Conservation (phyloP, 192 early-diverging fungal species). For the Coemansia sp. region DNA sequence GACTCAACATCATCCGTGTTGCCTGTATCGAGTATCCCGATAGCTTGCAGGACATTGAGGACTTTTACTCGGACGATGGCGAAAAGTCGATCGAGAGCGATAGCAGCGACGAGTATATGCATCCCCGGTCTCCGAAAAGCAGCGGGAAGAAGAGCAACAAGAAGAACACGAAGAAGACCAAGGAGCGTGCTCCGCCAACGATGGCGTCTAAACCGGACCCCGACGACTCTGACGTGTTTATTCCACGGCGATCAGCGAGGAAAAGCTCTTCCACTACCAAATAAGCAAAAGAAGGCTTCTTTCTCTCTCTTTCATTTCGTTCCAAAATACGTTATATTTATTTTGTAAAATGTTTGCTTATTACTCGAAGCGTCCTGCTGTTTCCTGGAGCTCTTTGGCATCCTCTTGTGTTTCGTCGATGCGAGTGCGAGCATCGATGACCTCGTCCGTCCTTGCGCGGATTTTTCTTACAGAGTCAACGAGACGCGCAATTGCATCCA, state of each 20-base stretch:
- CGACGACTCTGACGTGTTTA: conserved; percentile 2
- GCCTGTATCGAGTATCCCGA: conserved; percentile 38
- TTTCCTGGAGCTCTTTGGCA: conserved; percentile 6
- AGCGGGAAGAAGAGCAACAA: not conserved
- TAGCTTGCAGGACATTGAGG: not conserved
- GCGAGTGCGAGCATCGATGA: conserved; percentile 39
- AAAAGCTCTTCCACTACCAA: no score
- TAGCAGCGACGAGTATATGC: not conserved
- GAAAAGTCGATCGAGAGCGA: conserved; percentile 2
- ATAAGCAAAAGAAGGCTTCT: no score
- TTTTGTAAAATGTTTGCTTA: no score
- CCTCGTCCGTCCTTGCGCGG: conserved; percentile 65
- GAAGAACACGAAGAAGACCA: not conserved
- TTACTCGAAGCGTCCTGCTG: no score
- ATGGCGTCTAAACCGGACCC: not conserved
- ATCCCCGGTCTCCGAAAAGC: not conserved
- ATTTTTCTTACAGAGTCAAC: conserved; percentile 64
- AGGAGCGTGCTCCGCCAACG: not conserved
- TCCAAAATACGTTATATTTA: no score
- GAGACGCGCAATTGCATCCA: conserved; percentile 59
- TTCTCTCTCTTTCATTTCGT: no score
- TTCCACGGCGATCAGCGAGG: conserved; percentile 15
- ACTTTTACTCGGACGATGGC: conserved; percentile 1
- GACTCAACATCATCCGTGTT: conserved; percentile 25
- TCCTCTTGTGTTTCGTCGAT: conserved; percentile 37